These are phyloP conservation scores for Trichoderma sp. DNA, from an alignment of 2,329 filamentous ascomycete genomes.

Conservation along the genomic window DNA sequence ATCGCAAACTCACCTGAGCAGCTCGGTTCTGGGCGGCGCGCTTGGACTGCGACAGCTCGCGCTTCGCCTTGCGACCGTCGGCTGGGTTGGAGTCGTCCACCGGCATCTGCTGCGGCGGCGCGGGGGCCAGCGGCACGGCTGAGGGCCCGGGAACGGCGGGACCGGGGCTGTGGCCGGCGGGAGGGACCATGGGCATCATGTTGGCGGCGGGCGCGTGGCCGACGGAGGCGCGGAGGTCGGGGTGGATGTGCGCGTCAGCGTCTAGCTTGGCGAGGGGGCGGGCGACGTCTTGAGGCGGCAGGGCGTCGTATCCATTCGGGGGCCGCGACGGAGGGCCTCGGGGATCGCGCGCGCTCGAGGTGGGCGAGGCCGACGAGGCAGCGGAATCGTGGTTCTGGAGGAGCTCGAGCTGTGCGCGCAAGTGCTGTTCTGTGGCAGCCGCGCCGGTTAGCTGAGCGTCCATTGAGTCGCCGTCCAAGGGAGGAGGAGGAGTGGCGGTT, in stretches of 20 bases:
- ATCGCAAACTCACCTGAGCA: constrained; percentile 73
- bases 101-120: constrained; percentile 36
- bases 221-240: constrained; percentile 47
- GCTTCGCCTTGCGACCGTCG: constrained; percentile 75
- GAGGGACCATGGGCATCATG: constrained; percentile 46
- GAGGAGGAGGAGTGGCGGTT: background rate
- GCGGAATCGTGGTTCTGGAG: constrained; percentile 46
- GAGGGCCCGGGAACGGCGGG: constrained; percentile 36
- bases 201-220: constrained; percentile 37
- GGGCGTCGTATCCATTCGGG: constrained; percentile 52
- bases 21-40: constrained; percentile 95
- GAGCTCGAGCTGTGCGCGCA: constrained; percentile 50
- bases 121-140: constrained; percentile 38
- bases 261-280: constrained; percentile 43
- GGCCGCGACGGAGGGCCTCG: constrained; percentile 39
- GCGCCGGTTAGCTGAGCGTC: constrained; percentile 17
- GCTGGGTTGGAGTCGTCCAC: constrained; percentile 37
- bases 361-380: constrained; percentile 38
- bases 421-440: constrained; percentile 43
- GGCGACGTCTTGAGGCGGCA: constrained; percentile 42
- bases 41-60: constrained; percentile 93
- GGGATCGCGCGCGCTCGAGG: constrained; percentile 37
- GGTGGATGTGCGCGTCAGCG: constrained; percentile 52
- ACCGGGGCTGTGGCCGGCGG: constrained; percentile 39
- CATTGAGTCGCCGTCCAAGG: background rate